A percentile compares a stretch with the other conserved stretches of the same genome.
These are phyloP conservation scores for Fremontodendron californicum DNA, from an alignment of 345 rosid species.

Conservation along the genomic window DNA sequence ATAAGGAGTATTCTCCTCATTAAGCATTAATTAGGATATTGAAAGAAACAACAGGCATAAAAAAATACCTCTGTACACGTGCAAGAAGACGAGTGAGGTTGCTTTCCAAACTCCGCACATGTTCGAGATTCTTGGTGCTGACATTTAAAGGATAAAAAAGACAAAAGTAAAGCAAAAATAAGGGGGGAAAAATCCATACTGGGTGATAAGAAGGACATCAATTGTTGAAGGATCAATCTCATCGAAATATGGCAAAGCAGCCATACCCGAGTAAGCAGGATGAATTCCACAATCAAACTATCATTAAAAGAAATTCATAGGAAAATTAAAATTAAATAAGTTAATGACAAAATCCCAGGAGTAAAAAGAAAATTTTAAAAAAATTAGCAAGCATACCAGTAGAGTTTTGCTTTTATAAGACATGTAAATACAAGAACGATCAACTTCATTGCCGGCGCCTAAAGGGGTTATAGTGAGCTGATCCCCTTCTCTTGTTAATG, in stretches of 20 bases:
- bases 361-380: background rate
- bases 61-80: conserved; percentile 74
- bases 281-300: conserved; percentile 96
- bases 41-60: background rate
- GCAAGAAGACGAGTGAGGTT: conserved; percentile 87
- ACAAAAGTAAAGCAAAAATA: background rate
- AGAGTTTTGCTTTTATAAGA: conserved; percentile 76
- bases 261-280: conserved; percentile 88
- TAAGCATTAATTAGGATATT: background rate
- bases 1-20: background rate
- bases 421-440: conserved; percentile 90
- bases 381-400: conserved; percentile 34
- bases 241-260: conserved; percentile 90
- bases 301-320: background rate
- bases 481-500: conserved; percentile 64
- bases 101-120: conserved; percentile 83
- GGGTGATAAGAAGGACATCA: conserved; percentile 88
- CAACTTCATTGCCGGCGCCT: conserved; percentile 95
- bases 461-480: conserved; percentile 71
- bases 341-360: background rate
- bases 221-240: conserved; percentile 89
- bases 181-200: conserved; percentile 39
- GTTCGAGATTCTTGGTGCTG: no score
- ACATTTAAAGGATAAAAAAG: background rate
- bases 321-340: background rate